These are phyloP conservation scores for Erodium maritimum DNA, from an alignment of 345 rosid species.

Conservation along the genomic window DNA sequence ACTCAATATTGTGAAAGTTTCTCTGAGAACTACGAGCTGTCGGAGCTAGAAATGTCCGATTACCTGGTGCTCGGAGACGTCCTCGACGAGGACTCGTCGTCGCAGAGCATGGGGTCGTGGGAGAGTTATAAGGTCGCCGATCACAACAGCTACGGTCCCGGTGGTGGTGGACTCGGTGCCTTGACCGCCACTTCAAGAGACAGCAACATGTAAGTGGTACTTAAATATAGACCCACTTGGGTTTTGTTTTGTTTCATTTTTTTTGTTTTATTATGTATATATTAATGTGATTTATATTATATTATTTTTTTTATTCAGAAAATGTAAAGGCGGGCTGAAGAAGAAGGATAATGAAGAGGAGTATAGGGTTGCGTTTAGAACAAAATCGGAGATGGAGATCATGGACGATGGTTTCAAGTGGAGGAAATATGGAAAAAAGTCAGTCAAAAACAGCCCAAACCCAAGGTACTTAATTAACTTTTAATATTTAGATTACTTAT, in stretches of 20 bases:
- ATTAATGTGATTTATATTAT: not conserved
- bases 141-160: not conserved
- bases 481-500: too few relatives aligned
- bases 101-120: not conserved
- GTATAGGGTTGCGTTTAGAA: constrained; percentile 66
- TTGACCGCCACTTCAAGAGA: not conserved
- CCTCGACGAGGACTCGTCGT: not conserved
- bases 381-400: constrained; percentile 63
- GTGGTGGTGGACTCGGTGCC: not conserved
- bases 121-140: not conserved
- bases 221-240: not conserved
- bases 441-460: constrained; percentile 72
- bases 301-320: constrained; percentile 6
- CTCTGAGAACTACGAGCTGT: not conserved
- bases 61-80: not conserved
- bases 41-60: not conserved
- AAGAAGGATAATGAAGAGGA: constrained; percentile 30
- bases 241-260: too few relatives aligned
- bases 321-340: constrained; percentile 14
- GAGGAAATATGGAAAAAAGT: constrained; percentile 91
- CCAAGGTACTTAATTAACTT: constrained; percentile 43
- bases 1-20: not conserved
- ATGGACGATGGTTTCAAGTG: constrained; percentile 92
- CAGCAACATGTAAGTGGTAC: not conserved
- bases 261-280: not conserved